phyloP scores from a whole-genome alignment of 805 yeast genomes.

The Suhomyces tanzawaensis region DNA sequence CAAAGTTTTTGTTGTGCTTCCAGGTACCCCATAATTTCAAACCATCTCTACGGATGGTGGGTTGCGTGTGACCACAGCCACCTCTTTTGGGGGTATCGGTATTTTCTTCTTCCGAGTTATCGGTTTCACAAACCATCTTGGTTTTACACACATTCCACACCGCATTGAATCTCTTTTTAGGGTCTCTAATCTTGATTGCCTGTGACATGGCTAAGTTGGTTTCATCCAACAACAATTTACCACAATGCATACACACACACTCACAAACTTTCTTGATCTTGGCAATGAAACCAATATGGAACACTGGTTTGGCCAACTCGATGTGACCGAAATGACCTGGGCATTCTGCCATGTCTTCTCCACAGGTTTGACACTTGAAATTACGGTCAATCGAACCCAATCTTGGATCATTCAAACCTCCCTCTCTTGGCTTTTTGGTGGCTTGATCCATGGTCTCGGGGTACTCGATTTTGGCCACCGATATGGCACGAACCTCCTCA shows the following conservation, averaged over 20 bases:
- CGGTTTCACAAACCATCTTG: slow-evolving; percentile 95
- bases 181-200: slow-evolving; percentile 85
- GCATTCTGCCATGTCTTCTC: slow-evolving; percentile 98
- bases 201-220: slow-evolving; percentile 77
- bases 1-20: slow-evolving; percentile 82
- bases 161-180: slow-evolving; percentile 94
- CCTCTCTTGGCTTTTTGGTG: slow-evolving; percentile 90
- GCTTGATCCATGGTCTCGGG: slow-evolving; percentile 99
- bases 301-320: slow-evolving; percentile 96
- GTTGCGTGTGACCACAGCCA: slow-evolving; percentile 98
- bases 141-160: slow-evolving; percentile 92
- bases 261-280: slow-evolving; percentile 95
- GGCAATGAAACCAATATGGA: slow-evolving; percentile 94
- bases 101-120: slow-evolving; percentile 59
- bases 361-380: slow-evolving; percentile 97
- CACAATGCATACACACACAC: slow-evolving; percentile 98
- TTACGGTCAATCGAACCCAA: slow-evolving; percentile 96
- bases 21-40: slow-evolving; percentile 97
- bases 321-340: slow-evolving; percentile 99
- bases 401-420: slow-evolving; percentile 96
- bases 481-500: slow-evolving; percentile 91
- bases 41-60: slow-evolving; percentile 94
- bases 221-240: slow-evolving; percentile 87
- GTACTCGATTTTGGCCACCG: slow-evolving; percentile 96
- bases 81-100: slow-evolving; percentile 67